A percentile compares a stretch with the other conserved stretches of the same genome.
Evolutionary conservation across 78 protist genomes (phyloP).

Genomic region (slime mould (Dictyostelium discoideum)): dicty_2.7 NC_007088.5:6414501-6415000

Average conservation of each 20-base stretch:
- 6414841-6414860: neutral
- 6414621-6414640: neutral
- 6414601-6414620: neutral
- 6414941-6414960: neutral
- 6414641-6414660: too few species aligned
- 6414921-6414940: neutral
- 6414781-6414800: neutral
- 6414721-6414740: constrained; percentile 20
- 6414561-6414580: neutral
- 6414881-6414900: neutral
- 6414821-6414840: neutral
- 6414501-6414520: constrained; percentile 67
- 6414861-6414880: neutral
- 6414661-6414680: too few species aligned
- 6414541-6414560: neutral
- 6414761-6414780: neutral
- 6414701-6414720: constrained; percentile 71
- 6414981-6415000: neutral
- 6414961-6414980: neutral
- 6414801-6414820: neutral
- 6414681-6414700: constrained; percentile 31
- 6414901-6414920: neutral
- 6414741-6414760: neutral
- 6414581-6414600: neutral
- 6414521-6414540: neutral